Conservation (phyloP, 306 rosid genomes). For the Nissolia schottii region DNA sequence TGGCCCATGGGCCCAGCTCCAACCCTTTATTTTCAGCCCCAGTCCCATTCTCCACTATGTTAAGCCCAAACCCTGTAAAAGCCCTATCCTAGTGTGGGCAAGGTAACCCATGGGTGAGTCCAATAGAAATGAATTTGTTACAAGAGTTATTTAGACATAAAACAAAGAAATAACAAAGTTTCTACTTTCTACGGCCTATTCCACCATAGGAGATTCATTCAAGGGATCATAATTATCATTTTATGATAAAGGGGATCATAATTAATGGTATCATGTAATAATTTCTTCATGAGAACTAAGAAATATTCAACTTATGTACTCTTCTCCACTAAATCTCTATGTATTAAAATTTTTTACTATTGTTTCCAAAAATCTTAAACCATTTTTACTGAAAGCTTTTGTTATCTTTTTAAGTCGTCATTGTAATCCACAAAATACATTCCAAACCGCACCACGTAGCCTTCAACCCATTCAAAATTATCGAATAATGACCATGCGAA, state of each 20-base stretch:
- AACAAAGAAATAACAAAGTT: too few species aligned
- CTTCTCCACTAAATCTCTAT: not conserved
- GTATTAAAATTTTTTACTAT: not conserved
- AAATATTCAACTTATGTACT: not conserved
- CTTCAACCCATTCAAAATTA: constrained; percentile 47
- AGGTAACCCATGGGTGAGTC: too few species aligned
- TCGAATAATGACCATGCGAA: constrained; percentile 59
- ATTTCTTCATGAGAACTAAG: not conserved
- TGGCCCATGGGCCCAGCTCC: too few species aligned
- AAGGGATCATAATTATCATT: too few species aligned
- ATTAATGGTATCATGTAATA: not conserved
- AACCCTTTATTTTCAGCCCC: too few species aligned
- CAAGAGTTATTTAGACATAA: too few species aligned
- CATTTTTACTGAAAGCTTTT: constrained; percentile 38
- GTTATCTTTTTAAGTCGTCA: constrained; percentile 27
- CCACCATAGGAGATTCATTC: too few species aligned
- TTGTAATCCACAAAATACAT: constrained; percentile 38
- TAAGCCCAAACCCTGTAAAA: too few species aligned
- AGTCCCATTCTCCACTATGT: too few species aligned
- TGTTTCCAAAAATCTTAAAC: constrained; percentile 15
- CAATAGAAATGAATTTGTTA: too few species aligned
- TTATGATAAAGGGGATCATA: not conserved
- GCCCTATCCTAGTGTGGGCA: too few species aligned
- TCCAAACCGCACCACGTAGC: constrained; percentile 40
- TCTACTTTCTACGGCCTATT: too few species aligned